phyloP scores from a whole-genome alignment of 2,329 filamentous ascomycete species.

The Colletotrichum chrysophilum region DNA sequence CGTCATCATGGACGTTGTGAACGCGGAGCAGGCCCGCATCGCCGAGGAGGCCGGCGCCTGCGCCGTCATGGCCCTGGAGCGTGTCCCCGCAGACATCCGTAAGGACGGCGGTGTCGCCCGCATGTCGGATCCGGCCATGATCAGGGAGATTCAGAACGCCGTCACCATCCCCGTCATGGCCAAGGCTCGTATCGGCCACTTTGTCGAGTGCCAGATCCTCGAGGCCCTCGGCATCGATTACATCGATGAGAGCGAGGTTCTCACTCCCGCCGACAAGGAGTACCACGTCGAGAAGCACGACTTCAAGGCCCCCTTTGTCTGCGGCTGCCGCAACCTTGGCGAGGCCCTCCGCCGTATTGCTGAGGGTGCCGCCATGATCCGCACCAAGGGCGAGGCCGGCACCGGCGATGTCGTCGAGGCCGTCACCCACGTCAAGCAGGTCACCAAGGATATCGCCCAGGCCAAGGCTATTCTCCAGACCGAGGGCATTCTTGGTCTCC shows the following conservation, averaged over 20 bases:
- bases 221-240: conserved; percentile 95
- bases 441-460: conserved; percentile 80
- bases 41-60: conserved; percentile 95
- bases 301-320: conserved; percentile 91
- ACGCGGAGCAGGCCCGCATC: conserved; percentile 92
- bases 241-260: conserved; percentile 97
- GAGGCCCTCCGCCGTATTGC: conserved; percentile 90
- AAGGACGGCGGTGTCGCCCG: conserved; percentile 90
- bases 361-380: conserved; percentile 98
- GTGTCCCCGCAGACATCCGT: conserved; percentile 95
- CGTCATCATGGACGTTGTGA: conserved; percentile 99
- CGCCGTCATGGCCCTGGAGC: conserved; percentile 98
- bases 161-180: conserved; percentile 99
- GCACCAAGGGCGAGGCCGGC: conserved; percentile 97
- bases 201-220: conserved; percentile 98
- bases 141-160: conserved; percentile 91
- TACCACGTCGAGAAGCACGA: conserved; percentile 90
- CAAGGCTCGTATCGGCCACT: conserved; percentile 96
- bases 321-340: conserved; percentile 91
- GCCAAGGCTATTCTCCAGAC: conserved; percentile 76
- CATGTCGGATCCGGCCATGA: conserved; percentile 95
- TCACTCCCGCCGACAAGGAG: conserved; percentile 89
- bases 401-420: conserved; percentile 98
- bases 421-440: conserved; percentile 92
- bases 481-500: conserved; percentile 57